A percentile compares a stretch with the other conserved stretches of the same genome.
Evolutionary conservation across 306 rosid species (phyloP).

Genomic region (Castanea sativa): DNA sequence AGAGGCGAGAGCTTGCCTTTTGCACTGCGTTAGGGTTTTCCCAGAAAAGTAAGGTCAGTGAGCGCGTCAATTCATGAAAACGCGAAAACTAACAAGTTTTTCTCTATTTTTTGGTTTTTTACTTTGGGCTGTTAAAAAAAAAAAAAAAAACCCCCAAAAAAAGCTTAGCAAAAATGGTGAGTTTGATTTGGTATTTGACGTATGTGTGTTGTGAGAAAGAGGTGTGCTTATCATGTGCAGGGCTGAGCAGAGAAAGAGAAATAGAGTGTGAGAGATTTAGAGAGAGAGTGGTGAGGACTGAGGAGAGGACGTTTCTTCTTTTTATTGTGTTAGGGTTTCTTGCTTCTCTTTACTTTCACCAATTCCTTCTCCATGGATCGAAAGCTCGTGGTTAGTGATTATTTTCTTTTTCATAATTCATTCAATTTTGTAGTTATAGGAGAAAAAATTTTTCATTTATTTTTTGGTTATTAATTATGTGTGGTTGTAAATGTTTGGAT

Average conservation of each 20-base stretch:
- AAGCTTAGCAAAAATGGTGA: constrained; percentile 35
- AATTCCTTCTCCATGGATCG: constrained; percentile 61
- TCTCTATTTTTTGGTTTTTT: background rate
- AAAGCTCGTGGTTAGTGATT: constrained; percentile 79
- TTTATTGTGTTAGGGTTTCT: constrained; percentile 26
- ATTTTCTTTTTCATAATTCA: background rate
- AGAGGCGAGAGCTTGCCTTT: constrained; percentile 28
- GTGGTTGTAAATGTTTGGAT: constrained; percentile 2
- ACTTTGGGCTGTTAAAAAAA: too few species aligned
- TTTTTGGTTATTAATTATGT: background rate
- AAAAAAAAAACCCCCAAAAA: background rate
- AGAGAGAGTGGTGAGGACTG: constrained; percentile 63
- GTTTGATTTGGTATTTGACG: constrained; percentile 57
- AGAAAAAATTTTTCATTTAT: background rate
- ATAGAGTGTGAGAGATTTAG: constrained; percentile 79
- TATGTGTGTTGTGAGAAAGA: constrained; percentile 91
- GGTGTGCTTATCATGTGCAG: constrained; percentile 90
- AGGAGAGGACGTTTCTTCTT: constrained; percentile 29
- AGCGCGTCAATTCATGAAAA: constrained; percentile 41
- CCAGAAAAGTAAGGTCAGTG: constrained; percentile 63
- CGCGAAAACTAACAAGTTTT: background rate
- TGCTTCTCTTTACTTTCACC: constrained; percentile 16
- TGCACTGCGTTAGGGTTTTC: constrained; percentile 44
- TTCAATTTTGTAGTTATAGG: background rate
- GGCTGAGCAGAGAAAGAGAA: constrained; percentile 29